phyloP scores from a whole-genome alignment of 306 rosid genomes.

The Dryas alaskensis region DNA sequence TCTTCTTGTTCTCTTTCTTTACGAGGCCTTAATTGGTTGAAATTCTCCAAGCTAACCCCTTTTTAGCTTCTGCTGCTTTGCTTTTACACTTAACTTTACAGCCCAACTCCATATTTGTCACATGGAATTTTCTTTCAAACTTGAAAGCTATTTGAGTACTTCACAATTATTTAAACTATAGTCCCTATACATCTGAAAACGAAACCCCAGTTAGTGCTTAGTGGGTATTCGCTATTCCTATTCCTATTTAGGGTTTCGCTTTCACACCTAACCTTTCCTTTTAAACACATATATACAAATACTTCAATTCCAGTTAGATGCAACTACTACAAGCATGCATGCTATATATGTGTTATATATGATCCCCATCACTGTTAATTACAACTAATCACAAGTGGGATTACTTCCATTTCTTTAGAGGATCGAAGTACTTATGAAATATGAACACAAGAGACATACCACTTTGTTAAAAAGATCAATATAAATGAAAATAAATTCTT shows the following conservation, averaged over 20 bases:
- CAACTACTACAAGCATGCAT: background rate
- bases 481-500: too few relatives aligned
- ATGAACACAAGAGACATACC: too few relatives aligned
- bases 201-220: background rate
- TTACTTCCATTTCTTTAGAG: too few relatives aligned
- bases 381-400: background rate
- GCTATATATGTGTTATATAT: background rate
- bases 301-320: background rate
- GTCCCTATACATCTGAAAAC: conserved; percentile 16
- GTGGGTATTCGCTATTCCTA: conserved; percentile 18
- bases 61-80: background rate
- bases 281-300: background rate
- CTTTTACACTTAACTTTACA: conserved; percentile 46
- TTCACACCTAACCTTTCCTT: conserved; percentile 20
- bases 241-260: conserved; percentile 20
- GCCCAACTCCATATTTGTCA: conserved; percentile 40
- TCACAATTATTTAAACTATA: conserved; percentile 16
- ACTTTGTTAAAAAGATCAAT: background rate
- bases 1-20: conserved; percentile 15
- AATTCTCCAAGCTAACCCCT: conserved; percentile 8
- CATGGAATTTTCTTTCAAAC: conserved; percentile 26
- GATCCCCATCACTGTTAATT: background rate
- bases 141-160: conserved; percentile 42
- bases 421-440: too few relatives aligned
- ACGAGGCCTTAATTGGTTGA: conserved; percentile 29